Evolutionary conservation across 202 grass and related monocot genomes (phyloP), one percentile per base, ranked within the genome.

Genomic region (Eragrostis tef): DNA sequence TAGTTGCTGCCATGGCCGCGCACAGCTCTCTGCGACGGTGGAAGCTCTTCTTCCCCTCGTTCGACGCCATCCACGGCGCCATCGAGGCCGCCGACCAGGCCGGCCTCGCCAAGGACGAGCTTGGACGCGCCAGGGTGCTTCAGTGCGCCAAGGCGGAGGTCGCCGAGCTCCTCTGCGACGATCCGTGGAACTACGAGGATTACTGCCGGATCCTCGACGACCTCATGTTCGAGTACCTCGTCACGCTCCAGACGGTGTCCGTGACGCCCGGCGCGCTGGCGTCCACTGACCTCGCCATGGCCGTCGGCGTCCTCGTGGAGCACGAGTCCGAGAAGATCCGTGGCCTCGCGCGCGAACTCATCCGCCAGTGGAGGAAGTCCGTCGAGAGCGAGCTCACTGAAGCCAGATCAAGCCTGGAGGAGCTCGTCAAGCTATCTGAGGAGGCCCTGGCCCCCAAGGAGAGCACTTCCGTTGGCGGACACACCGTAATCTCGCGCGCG

Each of bases 281-380:
- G 20, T 62, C 70, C 51, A 51, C 63, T 0, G 78, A 81, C 42
- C 70, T 75, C 59, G 70, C 31, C 15, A 6, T 5, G 61, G 51
- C 50, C 7, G 39, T 84, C 41, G 21, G 42, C 19, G 24, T 7
- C 4, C 42, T 77, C 36, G 1, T 0, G 34, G 31, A 36, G 4
- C 85, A 87, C 72, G 24, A 62, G 8, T 82, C 85, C 3, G 64
- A 16, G 54, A 29, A 47, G 2, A 16, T 87, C 31, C 79, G 72
- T 9, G 0, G n/a, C 17, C 79, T 82, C 24, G 78, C 85, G 2
- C 5, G 21, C 5, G 64, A 48, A 51, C 41, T 87, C 43, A 0
- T 87, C 4, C 17, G 15, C 29, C 7, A 7, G 27, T 86, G 84
- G 77, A 58, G 1, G 12, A 24, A 48, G 0, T 22, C 76, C 39